Conservation (phyloP, 2,329 filamentous ascomycete species). For the Coniochaeta sp. region DNA sequence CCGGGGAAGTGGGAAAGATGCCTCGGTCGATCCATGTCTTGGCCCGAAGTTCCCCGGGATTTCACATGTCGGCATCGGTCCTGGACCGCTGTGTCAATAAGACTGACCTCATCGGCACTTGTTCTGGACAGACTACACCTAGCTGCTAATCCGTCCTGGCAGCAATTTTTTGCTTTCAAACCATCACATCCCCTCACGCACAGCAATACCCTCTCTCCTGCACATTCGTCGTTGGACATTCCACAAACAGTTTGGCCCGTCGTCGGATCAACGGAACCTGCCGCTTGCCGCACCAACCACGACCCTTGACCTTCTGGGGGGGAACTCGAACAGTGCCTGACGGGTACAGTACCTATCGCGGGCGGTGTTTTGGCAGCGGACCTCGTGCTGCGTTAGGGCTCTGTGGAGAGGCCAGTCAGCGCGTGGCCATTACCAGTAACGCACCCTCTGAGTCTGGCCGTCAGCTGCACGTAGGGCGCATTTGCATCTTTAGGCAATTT, state of each 20-base stretch:
- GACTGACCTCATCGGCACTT: conserved; percentile 1
- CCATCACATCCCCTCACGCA: too few relatives aligned
- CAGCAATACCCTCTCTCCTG: neutral
- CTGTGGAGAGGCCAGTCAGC: neutral
- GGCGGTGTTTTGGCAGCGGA: neutral
- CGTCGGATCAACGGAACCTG: neutral
- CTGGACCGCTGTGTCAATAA: neutral
- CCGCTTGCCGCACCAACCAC: neutral
- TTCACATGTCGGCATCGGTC: neutral
- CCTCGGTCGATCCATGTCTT: neutral
- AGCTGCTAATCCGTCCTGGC: too few relatives aligned
- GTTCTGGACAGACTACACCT: neutral
- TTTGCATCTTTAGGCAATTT: neutral
- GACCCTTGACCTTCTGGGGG: neutral
- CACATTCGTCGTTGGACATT: neutral
- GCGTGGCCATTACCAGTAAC: neutral
- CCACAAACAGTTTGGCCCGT: neutral
- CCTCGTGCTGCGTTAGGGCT: neutral
- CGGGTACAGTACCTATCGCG: neutral
- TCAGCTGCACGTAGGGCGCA: neutral
- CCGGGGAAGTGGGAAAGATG: neutral
- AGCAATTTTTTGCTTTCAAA: too few relatives aligned
- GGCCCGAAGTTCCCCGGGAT: neutral
- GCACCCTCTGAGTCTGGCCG: too few relatives aligned
- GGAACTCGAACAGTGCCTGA: neutral